Conservation (phyloP, 177 flowering plant species). For the Tripterygium wilfordii region DNA sequence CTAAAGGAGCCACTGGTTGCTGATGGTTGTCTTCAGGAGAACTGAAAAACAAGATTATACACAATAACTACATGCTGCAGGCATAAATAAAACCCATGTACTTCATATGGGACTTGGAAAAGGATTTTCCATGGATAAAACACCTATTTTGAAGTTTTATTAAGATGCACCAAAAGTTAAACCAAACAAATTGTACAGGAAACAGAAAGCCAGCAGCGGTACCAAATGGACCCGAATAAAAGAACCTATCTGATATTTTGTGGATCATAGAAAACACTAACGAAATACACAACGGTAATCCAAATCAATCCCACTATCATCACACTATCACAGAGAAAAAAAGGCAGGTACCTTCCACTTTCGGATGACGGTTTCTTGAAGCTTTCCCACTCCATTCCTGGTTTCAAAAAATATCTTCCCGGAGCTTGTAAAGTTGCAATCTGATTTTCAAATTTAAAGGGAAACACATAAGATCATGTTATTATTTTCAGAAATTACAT, state of each 20-base stretch:
- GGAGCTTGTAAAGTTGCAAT: conserved; percentile 84
- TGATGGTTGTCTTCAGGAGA: conserved; percentile 51
- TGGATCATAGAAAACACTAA: no score
- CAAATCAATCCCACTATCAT: neutral
- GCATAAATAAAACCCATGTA: neutral
- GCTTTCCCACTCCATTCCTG: conserved; percentile 58
- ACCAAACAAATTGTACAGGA: no score
- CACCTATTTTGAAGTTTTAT: no score
- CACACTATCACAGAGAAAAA: neutral
- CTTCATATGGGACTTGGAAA: no score
- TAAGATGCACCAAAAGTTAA: no score
- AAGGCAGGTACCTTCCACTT: conserved; percentile 63
- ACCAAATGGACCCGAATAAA: no score
- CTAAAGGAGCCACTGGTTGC: conserved; percentile 15
- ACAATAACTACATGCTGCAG: neutral
- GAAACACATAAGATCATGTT: conserved; percentile 16
- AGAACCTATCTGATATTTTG: no score
- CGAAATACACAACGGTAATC: no score
- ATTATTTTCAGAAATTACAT: conserved; percentile 8
- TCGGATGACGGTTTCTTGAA: conserved; percentile 52
- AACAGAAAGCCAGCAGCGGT: no score
- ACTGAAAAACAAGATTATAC: conserved; percentile 32
- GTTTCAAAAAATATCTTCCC: conserved; percentile 70
- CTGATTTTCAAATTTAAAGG: conserved; percentile 45
- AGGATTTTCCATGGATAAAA: no score